phyloP scores from a whole-genome alignment of 2,329 filamentous ascomycete species.

The Colletotrichum liriopes region DNA sequence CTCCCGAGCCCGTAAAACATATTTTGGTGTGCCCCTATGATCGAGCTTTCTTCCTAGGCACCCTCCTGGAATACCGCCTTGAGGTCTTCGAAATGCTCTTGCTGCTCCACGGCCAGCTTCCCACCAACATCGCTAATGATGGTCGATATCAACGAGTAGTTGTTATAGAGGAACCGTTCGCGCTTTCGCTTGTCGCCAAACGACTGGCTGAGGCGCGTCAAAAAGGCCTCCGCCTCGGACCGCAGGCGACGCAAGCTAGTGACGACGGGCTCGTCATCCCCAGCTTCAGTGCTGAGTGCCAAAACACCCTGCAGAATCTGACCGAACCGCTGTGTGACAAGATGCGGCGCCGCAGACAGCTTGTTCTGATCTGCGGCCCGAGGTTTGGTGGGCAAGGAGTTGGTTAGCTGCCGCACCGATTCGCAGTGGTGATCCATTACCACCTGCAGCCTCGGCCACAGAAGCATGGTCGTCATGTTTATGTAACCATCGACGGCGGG shows the following conservation, averaged over 20 bases:
- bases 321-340: slow-evolving; percentile 94
- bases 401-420: slow-evolving; percentile 79
- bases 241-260: slow-evolving; percentile 84
- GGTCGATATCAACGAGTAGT: slow-evolving; percentile 94
- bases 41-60: slow-evolving; percentile 45
- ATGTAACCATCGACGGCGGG: slow-evolving; percentile 92
- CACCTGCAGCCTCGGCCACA: slow-evolving; percentile 96
- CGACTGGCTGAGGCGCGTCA: slow-evolving; percentile 82
- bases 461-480: slow-evolving; percentile 94
- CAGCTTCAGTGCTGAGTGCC: slow-evolving; percentile 87
- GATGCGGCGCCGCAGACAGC: slow-evolving; percentile 87
- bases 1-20: slow-evolving; percentile 9
- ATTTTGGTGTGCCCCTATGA: background rate
- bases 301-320: slow-evolving; percentile 91
- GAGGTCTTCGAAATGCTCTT: slow-evolving; percentile 80
- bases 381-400: slow-evolving; percentile 63
- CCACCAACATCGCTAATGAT: slow-evolving; percentile 87
- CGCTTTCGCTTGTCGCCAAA: slow-evolving; percentile 86
- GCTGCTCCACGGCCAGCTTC: slow-evolving; percentile 82
- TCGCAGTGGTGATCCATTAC: slow-evolving; percentile 96
- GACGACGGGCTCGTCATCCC: slow-evolving; percentile 93
- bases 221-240: slow-evolving; percentile 86
- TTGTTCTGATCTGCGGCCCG: slow-evolving; percentile 64
- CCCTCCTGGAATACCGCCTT: slow-evolving; percentile 72
- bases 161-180: slow-evolving; percentile 93